Conservation (phyloP, 163 green algal species). For the Coccomyxa subellipsoidea region DNA sequence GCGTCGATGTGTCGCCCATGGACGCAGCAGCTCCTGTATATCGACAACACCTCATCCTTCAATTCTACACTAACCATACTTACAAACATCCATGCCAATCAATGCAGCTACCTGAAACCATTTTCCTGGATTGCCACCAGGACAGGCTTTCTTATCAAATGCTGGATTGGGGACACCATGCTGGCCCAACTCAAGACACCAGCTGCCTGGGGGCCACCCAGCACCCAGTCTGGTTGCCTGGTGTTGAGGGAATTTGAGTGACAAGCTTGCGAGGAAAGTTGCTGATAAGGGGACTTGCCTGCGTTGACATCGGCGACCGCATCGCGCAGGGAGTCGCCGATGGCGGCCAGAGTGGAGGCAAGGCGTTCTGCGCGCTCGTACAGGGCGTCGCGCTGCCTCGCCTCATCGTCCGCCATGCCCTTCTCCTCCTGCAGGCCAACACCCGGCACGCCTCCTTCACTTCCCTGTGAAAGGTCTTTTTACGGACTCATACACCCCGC, state of each 20-base stretch:
- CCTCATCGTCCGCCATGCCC: slow-evolving; percentile 60
- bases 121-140: too few species aligned
- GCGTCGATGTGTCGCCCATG: slow-evolving; percentile 53
- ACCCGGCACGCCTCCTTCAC: too few species aligned
- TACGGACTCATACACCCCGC: too few species aligned
- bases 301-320: slow-evolving; percentile 66
- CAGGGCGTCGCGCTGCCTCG: slow-evolving; percentile 63
- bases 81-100: not conserved
- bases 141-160: too few species aligned
- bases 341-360: slow-evolving; percentile 37
- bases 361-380: slow-evolving; percentile 55
- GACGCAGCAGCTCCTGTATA: slow-evolving; percentile 17
- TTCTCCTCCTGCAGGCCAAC: slow-evolving; percentile 48
- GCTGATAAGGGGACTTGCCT: not conserved
- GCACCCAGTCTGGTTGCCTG: too few species aligned
- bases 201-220: too few species aligned
- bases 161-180: too few species aligned
- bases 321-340: slow-evolving; percentile 55
- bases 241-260: too few species aligned
- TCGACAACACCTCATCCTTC: slow-evolving; percentile 36
- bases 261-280: not conserved
- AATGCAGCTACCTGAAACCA: too few species aligned
- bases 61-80: slow-evolving; percentile 20
- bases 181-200: too few species aligned
- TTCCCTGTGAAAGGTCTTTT: too few species aligned